Evolutionary conservation across 1,284 basidiomycete genomes (phyloP), one percentile per base, ranked within the genome.

Genomic region (Athelia psychrophila): DNA sequence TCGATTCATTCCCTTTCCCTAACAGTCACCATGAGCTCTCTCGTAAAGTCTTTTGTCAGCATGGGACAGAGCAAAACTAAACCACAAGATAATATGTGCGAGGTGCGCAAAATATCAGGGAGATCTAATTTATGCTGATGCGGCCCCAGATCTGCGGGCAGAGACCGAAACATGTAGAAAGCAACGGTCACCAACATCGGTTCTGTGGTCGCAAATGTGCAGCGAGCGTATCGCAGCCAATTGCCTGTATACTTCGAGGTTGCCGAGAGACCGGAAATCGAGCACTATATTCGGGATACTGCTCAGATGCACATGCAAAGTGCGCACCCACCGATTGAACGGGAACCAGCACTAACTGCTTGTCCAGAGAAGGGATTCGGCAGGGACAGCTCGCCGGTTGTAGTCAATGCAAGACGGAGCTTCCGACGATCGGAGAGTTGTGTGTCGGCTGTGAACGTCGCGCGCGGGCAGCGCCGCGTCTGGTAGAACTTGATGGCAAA

Each of bases 151-250:
- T 74, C 51, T 85, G 83, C 64, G 76, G 78, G 23, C 71, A 70
- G 54, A 82, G 75, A 60, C 80, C 82, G 15, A 84, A 80, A 69
- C 84, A 76, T 60, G 65, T 80, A 47, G 76, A 81, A 53, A 72
- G n/a, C 9, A 42, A 77, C 53, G 83, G 82, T 18, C 64, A 71
- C 54, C 73, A 74, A 55, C 81, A 85, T 59, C 75, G 78, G 33
- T 86, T 79, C 61, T 85, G 83, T 61, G 74, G 83, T 56, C 77
- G 74, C 56, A 82, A 75, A 45, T 85, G 83, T 60, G 83, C 83
- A 49, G 71, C 77, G 46, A 73, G 64, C 51, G 74, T 24, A 25
- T 61, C 64, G 42, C 67, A 60, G 54, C 66, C 70, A 32, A 62
- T 63, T n/a, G 66, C 66, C 24, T 82, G 80, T 60, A 53, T 62